Base-by-base conservation (phyloP, 306 rosid genomes). In the Trifolium subterraneum region DNA sequence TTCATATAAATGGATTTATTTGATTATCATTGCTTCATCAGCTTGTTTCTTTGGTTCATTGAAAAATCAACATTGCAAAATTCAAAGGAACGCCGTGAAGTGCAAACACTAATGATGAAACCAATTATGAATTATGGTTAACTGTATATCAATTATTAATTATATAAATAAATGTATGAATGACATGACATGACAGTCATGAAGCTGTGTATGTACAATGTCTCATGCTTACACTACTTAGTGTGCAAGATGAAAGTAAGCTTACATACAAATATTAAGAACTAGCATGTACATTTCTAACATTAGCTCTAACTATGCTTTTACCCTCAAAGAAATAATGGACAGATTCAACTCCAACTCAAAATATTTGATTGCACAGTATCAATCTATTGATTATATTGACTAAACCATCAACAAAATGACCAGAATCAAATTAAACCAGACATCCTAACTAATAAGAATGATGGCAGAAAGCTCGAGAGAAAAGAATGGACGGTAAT, bases 231-330 rank as follows among this genome's bases (percentile, higher is more conserved):
- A 25, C 38, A 19, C 66, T 58, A 48, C 33, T 55, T 16, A 56
- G 48, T 60, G 54, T 76, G 48, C 67, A 72, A 55, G 12, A 11
- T 66, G 44, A 19, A 12, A 12, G 15, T 4, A 54, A 23, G 52
- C 8, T 64, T 18, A 74, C 41, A 45, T 69, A 78, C 74, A 73
- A 76, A 20, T 41, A 31, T 48, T n/a, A 56, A 72, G 3, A 42
- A 71, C 25, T 35, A 59, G 71, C 48, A 64, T 45, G 63, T 25
- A 52, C 41, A 65, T 8, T 39, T 67, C 68, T 60, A 68, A 51
- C 58, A 50, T 19, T 38, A 72, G 23, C 54, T 62, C 60, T 52
- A 54, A 19, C 60, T 15, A 58, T 0, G 35, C 36, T 18, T 58
- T 45, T 35, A 44, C 41, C 52, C 33, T 39, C 51, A 63, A 33